phyloP scores from a whole-genome alignment of 2,329 filamentous ascomycete species.

The Colletotrichum costaricense region DNA sequence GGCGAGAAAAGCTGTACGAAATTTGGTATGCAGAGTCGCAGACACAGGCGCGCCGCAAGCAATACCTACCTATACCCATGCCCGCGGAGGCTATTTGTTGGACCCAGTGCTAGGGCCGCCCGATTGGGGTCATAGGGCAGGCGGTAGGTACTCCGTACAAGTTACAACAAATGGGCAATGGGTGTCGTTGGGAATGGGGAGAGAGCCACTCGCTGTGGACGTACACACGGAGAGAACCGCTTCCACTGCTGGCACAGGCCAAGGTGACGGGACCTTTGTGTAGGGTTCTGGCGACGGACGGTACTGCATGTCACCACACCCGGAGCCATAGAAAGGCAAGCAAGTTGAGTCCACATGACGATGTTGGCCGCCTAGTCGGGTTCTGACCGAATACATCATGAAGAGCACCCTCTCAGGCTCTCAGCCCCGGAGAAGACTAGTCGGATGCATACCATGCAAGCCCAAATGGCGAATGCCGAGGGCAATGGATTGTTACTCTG shows the following conservation, averaged over 20 bases:
- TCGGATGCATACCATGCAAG: slow-evolving; percentile 7
- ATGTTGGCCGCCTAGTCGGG: slow-evolving; percentile 12
- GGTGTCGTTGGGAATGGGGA: slow-evolving; percentile 22
- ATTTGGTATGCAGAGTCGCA: neutral
- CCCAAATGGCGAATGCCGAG: slow-evolving; percentile 8
- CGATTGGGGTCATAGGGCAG: slow-evolving; percentile 25
- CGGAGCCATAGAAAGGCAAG: neutral
- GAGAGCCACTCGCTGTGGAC: slow-evolving; percentile 16
- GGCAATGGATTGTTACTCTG: slow-evolving; percentile 28
- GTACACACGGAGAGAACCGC: slow-evolving; percentile 21
- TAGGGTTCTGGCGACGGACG: slow-evolving; percentile 11
- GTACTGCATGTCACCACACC: slow-evolving; percentile 31
- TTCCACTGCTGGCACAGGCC: slow-evolving; percentile 11
- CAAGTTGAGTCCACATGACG: slow-evolving; percentile 26
- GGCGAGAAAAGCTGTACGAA: neutral
- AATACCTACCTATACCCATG: slow-evolving; percentile 7
- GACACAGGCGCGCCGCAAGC: slow-evolving; percentile 3
- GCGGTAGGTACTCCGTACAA: slow-evolving; percentile 3
- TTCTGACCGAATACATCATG: slow-evolving; percentile 7
- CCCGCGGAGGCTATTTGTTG: slow-evolving; percentile 30
- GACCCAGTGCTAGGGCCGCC: slow-evolving; percentile 23
- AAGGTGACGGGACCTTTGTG: slow-evolving; percentile 24
- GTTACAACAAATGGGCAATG: neutral
- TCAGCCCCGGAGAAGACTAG: slow-evolving; percentile 12
- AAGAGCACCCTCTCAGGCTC: slow-evolving; percentile 16